These are phyloP conservation scores for Tricharina praecox DNA, from an alignment of 495 filamentous ascomycete species.

Conservation along the genomic window DNA sequence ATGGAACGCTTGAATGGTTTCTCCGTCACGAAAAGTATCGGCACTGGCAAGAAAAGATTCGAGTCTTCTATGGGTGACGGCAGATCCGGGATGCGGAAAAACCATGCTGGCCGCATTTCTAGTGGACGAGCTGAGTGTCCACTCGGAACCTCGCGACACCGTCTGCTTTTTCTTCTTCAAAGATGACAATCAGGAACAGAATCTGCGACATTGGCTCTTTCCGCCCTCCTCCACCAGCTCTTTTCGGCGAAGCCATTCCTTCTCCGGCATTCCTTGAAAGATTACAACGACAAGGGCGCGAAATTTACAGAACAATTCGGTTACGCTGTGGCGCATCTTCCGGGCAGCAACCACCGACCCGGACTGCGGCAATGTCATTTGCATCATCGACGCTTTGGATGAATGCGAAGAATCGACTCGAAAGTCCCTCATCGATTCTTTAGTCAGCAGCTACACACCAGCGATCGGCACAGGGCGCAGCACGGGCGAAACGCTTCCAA, in stretches of 20 bases:
- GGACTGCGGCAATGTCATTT: conserved; percentile 19
- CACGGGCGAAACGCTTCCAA: conserved; percentile 17
- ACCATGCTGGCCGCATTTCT: conserved; percentile 29
- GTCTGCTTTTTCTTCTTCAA: conserved; percentile 33
- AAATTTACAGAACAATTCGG: conserved; percentile 21
- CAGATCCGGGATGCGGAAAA: conserved; percentile 31
- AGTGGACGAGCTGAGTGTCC: conserved; percentile 22
- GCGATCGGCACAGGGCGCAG: neutral
- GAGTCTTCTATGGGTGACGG: conserved; percentile 31
- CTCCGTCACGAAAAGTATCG: conserved; percentile 23
- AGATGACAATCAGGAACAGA: conserved; percentile 21
- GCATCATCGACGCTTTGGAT: conserved; percentile 32
- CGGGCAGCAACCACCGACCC: conserved; percentile 11
- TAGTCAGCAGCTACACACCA: conserved; percentile 10
- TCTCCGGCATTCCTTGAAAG: conserved; percentile 19
- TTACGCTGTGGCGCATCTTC: conserved; percentile 27
- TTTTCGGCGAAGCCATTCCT: conserved; percentile 18
- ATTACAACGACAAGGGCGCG: conserved; percentile 15
- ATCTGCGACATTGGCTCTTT: conserved; percentile 21
- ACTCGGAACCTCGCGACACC: conserved; percentile 14
- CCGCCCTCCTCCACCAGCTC: conserved; percentile 29
- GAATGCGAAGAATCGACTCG: conserved; percentile 27
- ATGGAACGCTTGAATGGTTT: conserved; percentile 31
- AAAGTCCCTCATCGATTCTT: conserved; percentile 15
- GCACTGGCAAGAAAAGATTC: conserved; percentile 23